Conservation (phyloP, 805 yeast species). For the Ogataea philodendri region DNA sequence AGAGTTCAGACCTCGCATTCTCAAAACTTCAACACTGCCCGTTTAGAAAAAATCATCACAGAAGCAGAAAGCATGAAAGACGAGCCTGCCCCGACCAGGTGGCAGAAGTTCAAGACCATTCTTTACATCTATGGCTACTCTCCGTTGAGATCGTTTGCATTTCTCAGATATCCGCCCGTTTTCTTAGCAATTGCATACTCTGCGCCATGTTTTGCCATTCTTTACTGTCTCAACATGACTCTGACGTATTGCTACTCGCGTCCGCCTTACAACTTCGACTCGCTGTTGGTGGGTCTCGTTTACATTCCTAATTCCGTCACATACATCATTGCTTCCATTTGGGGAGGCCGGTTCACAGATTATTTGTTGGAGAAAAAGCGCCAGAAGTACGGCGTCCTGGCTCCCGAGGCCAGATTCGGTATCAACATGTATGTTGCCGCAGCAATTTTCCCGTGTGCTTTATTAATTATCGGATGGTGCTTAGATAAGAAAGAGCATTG, state of each 20-base stretch:
- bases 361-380: slow-evolving; percentile 48
- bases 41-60: slow-evolving; percentile 21
- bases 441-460: slow-evolving; percentile 56
- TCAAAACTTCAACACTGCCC: slow-evolving; percentile 18
- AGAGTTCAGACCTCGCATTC: slow-evolving; percentile 31
- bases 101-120: slow-evolving; percentile 28
- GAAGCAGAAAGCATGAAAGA: slow-evolving; percentile 24
- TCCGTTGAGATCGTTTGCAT: slow-evolving; percentile 61
- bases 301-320: slow-evolving; percentile 84
- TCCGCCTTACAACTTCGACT: slow-evolving; percentile 66
- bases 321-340: slow-evolving; percentile 70
- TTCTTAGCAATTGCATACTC: slow-evolving; percentile 61
- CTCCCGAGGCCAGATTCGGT: slow-evolving; percentile 78
- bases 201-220: slow-evolving; percentile 65
- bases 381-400: slow-evolving; percentile 58
- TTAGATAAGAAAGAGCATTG: slow-evolving; percentile 63
- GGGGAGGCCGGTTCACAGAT: slow-evolving; percentile 83
- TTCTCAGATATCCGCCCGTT: slow-evolving; percentile 74
- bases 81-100: slow-evolving; percentile 18
- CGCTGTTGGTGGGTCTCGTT: slow-evolving; percentile 67
- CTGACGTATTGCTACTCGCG: slow-evolving; percentile 59
- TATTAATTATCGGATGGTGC: slow-evolving; percentile 82
- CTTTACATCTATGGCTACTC: slow-evolving; percentile 48
- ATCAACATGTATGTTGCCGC: slow-evolving; percentile 71
- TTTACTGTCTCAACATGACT: slow-evolving; percentile 75